Conservation (phyloP, 1,139 yeast species). For the Suhomyces panamericanus region DNA sequence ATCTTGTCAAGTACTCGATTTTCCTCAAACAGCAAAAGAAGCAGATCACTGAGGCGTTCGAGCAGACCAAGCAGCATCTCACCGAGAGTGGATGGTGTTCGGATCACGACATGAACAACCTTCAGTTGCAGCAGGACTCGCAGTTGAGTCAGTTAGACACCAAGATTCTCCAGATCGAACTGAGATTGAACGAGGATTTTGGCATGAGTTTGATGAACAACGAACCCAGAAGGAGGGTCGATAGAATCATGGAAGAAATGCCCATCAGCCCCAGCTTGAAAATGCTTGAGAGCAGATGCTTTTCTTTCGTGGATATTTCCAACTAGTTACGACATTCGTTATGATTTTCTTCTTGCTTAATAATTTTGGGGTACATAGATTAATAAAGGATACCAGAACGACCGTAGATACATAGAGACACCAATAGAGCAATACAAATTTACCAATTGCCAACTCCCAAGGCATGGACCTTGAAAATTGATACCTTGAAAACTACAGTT, state of each 20-base stretch:
- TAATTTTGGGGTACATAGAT: slow-evolving; percentile 3
- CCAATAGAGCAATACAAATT: no score
- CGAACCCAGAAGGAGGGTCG: slow-evolving; percentile 7
- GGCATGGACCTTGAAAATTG: background rate
- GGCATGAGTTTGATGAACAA: slow-evolving; percentile 24
- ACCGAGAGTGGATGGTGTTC: slow-evolving; percentile 49
- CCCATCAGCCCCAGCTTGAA: slow-evolving; percentile 27
- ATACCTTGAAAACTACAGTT: no score
- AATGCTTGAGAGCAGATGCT: slow-evolving; percentile 28
- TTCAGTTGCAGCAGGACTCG: slow-evolving; percentile 38
- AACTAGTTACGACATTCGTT: slow-evolving; percentile 8
- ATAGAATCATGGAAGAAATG: slow-evolving; percentile 12
- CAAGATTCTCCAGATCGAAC: slow-evolving; percentile 34
- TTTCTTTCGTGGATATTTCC: slow-evolving; percentile 23
- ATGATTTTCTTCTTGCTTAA: slow-evolving; percentile 9
- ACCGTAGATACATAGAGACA: background rate
- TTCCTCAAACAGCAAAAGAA: slow-evolving; percentile 34
- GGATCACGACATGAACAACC: slow-evolving; percentile 42
- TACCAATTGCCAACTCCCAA: background rate
- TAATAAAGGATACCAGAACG: background rate
- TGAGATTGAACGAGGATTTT: slow-evolving; percentile 29
- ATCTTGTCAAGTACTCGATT: slow-evolving; percentile 33
- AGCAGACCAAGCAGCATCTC: slow-evolving; percentile 36
- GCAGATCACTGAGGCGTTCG: slow-evolving; percentile 38
- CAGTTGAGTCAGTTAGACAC: slow-evolving; percentile 35